Evolutionary conservation across 768 basidiomycete genomes (phyloP).

Genomic region (Scleroderma citrinum): DNA sequence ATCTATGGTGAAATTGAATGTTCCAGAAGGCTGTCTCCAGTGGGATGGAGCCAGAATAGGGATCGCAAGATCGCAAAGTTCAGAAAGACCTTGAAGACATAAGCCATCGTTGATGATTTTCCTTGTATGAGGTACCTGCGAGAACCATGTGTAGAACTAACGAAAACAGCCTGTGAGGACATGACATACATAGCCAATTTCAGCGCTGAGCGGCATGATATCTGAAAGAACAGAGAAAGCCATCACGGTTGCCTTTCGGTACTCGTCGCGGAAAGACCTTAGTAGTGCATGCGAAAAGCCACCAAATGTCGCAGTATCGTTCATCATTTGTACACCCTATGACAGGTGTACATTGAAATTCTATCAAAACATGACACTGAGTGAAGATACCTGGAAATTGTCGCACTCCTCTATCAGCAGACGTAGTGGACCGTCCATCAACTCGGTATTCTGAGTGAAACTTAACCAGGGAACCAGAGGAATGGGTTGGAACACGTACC

Average conservation of each 20-base stretch:
- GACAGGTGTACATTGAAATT: neutral
- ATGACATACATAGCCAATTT: slow-evolving; percentile 42
- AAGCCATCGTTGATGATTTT: slow-evolving; percentile 59
- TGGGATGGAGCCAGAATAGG: slow-evolving; percentile 42
- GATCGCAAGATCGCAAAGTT: slow-evolving; percentile 43
- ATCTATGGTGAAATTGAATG: slow-evolving; percentile 15
- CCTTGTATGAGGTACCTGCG: slow-evolving; percentile 33
- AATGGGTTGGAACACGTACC: slow-evolving; percentile 32
- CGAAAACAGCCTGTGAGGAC: neutral
- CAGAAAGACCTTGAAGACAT: slow-evolving; percentile 45
- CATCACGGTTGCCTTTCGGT: slow-evolving; percentile 53
- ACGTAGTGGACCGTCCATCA: slow-evolving; percentile 68
- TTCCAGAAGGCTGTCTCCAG: slow-evolving; percentile 37
- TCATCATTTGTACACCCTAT: slow-evolving; percentile 66
- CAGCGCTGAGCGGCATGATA: slow-evolving; percentile 26
- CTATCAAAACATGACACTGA: neutral
- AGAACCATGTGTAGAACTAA: neutral
- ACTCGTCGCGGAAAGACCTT: slow-evolving; percentile 60
- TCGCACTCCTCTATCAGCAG: slow-evolving; percentile 71
- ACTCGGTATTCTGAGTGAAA: slow-evolving; percentile 44
- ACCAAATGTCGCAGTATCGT: slow-evolving; percentile 59
- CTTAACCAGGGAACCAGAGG: neutral
- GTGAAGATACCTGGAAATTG: slow-evolving; percentile 51
- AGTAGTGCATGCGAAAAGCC: slow-evolving; percentile 58
- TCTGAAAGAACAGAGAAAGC: slow-evolving; percentile 54